Conservation (phyloP, 441 rosid species). For the Erodium trifolium region DNA sequence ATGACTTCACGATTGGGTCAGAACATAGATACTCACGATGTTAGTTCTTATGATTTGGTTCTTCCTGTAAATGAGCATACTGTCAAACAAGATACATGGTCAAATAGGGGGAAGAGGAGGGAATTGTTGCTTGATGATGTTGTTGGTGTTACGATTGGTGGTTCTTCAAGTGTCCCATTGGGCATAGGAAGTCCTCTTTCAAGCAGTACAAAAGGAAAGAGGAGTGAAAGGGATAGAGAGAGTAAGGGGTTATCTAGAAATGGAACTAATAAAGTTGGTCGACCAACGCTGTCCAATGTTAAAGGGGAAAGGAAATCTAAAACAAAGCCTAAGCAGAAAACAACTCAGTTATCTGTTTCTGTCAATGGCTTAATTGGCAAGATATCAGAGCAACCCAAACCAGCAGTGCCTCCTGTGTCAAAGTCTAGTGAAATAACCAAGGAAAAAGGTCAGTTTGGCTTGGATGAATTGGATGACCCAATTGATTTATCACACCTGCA, state of each 20-base stretch:
- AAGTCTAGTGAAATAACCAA: slow-evolving; percentile 39
- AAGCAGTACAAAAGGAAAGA: slow-evolving; percentile 81
- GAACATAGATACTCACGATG: slow-evolving; percentile 37
- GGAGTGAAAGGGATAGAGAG: slow-evolving; percentile 97
- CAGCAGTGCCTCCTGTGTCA: slow-evolving; percentile 32
- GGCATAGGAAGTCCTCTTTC: slow-evolving; percentile 53
- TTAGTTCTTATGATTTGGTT: slow-evolving; percentile 41
- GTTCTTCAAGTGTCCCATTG: slow-evolving; percentile 28
- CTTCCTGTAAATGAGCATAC: slow-evolving; percentile 43
- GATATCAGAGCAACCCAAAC: slow-evolving; percentile 54
- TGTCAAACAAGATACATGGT: slow-evolving; percentile 58
- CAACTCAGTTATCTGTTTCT: slow-evolving; percentile 66
- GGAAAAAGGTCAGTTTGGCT: slow-evolving; percentile 42
- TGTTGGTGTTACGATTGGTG: slow-evolving; percentile 40
- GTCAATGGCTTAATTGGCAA: slow-evolving; percentile 61
- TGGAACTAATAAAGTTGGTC: slow-evolving; percentile 66
- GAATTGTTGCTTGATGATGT: slow-evolving; percentile 83
- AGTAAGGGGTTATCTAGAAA: slow-evolving; percentile 71
- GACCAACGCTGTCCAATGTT: slow-evolving; percentile 58
- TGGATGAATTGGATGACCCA: slow-evolving; percentile 63
- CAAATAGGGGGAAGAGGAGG: slow-evolving; percentile 74
- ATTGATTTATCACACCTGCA: slow-evolving; percentile 61
- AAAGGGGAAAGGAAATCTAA: slow-evolving; percentile 86
- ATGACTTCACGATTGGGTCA: slow-evolving; percentile 35
- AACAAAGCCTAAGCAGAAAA: slow-evolving; percentile 85